Base-by-base conservation (phyloP, 495 filamentous ascomycete genomes). In the Clohesyomyces aquaticus region DNA sequence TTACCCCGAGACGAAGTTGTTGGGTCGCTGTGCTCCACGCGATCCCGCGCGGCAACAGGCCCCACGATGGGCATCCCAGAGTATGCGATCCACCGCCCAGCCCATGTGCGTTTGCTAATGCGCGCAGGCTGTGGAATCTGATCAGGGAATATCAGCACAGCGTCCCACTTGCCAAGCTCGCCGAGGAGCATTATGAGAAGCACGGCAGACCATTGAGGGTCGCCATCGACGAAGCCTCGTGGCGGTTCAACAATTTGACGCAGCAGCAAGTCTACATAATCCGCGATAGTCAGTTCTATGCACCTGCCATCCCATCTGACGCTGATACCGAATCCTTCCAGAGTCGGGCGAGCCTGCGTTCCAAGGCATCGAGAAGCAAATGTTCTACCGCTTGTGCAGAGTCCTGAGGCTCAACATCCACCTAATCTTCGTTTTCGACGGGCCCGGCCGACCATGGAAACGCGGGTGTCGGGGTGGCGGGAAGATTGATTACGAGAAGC, bases 141-240 rank as follows among this genome's bases (percentile, higher is more conserved):
- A 47, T 73, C 32, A 65, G 58, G 18, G 67, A 72, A 11, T 35
- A 65, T 11, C 65, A 72, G 11, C 50, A 25, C 9, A 59, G 67
- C 38, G n/a, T 58, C 0, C 51, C 54, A 19, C 61, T 69, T 22
- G 71, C 66, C 1, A 58, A 65, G n/a, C 61, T 72, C 8, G 59
- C 71, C 6, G 47, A 59, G 8, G 19, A 64, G 22, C 61, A 65
- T 42, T 68, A 63, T 45, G 28, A 55, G 28, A 55, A 42, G 38
- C 47, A 59, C 42, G 42, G 59, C 11, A 46, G 72, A 19, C 72
- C 70, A 4, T 46, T 71, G 16, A 51, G 70, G 11, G 56, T 72
- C 16, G 72, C 72, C n/a, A 54, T 74, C 1, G 71, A 73, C 46
- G 71, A 71, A 42, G 70, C 71, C 2, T 59, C 69, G 22, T 74